Conservation (phyloP, 345 rosid genomes). For the Camelina sativa region DNA sequence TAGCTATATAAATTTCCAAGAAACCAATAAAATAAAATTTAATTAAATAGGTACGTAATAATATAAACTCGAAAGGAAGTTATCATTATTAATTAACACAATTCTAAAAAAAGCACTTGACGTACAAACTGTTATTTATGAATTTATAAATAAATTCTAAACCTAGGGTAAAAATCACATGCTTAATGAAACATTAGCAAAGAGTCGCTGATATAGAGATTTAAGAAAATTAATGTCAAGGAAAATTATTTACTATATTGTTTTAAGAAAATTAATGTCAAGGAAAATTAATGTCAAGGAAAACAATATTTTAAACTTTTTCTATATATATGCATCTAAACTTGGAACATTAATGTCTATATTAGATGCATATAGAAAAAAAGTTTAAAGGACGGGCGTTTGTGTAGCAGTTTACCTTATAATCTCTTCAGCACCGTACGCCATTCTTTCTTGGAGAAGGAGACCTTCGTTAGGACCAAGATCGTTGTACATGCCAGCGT, state of each 20-base stretch:
- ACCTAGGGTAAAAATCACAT: not conserved
- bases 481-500: slow-evolving; percentile 34
- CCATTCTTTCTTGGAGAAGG: slow-evolving; percentile 10
- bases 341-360: no score
- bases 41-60: no score
- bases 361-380: not conserved
- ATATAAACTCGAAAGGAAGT: not conserved
- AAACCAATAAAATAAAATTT: not conserved
- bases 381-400: no score
- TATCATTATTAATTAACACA: not conserved
- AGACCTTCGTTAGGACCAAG: slow-evolving; percentile 41
- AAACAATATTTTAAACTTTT: no score
- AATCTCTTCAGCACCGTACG: slow-evolving; percentile 27
- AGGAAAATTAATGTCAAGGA: no score
- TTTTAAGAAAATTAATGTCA: no score
- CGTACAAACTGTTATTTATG: not conserved
- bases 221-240: not conserved
- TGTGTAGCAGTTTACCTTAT: slow-evolving; percentile 25
- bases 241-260: no score
- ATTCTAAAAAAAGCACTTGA: not conserved
- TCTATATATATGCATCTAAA: no score
- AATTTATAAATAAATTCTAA: not conserved
- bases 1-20: slow-evolving; percentile 27
- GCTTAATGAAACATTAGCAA: not conserved
- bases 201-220: no score